Percentiles rank a stretch among this genome's conserved stretches.
Conservation (phyloP, 768 basidiomycete species). For the Leccinellum luteum region DNA sequence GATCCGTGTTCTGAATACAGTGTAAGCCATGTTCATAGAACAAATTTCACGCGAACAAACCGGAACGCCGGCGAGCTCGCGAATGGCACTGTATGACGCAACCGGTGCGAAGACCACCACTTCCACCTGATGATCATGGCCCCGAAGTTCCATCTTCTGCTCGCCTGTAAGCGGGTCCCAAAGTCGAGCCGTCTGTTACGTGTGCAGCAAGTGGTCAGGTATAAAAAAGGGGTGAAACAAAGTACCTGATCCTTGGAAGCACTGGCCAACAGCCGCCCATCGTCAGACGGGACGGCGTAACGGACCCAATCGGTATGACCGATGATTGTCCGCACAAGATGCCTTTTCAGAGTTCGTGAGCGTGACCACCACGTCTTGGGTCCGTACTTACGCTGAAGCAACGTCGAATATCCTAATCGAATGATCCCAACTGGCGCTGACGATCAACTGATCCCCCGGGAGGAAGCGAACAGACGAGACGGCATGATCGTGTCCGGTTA, state of each 20-base stretch:
- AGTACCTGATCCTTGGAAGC: constrained; percentile 87
- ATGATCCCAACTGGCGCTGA: constrained; percentile 85
- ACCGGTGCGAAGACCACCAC: constrained; percentile 78
- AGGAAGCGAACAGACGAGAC: constrained; percentile 85
- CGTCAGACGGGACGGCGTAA: constrained; percentile 58
- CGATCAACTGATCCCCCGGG: constrained; percentile 78
- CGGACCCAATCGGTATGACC: constrained; percentile 90
- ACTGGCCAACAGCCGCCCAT: constrained; percentile 73
- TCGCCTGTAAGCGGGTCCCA: constrained; percentile 74
- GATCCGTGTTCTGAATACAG: constrained; percentile 46
- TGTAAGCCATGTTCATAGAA: constrained; percentile 2
- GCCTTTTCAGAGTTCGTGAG: constrained; percentile 40
- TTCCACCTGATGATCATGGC: constrained; percentile 87
- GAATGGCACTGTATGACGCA: constrained; percentile 69
- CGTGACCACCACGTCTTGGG: neutral
- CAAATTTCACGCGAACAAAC: constrained; percentile 38
- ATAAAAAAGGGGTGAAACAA: neutral
- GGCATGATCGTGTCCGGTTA: constrained; percentile 89
- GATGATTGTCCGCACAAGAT: constrained; percentile 70
- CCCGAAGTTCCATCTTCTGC: constrained; percentile 78
- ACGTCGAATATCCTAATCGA: constrained; percentile 88
- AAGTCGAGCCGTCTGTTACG: constrained; percentile 65
- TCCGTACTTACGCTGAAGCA: constrained; percentile 65
- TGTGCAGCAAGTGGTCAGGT: neutral
- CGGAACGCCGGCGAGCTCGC: constrained; percentile 71